Conservation (phyloP, 2,329 filamentous ascomycete genomes). For the Fusarium chuoi region DNA sequence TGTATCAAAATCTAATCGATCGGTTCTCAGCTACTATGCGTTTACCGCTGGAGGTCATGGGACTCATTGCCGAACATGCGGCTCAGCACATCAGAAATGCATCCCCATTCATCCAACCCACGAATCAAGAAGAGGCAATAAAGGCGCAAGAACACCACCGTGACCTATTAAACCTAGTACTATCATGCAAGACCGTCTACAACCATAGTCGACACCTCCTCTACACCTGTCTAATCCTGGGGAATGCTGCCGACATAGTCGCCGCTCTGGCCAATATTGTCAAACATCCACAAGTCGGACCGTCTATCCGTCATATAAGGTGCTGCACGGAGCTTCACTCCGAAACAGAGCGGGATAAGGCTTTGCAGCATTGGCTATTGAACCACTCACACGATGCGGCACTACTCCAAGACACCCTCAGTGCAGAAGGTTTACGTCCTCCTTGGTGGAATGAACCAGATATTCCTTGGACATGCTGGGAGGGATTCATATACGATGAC, state of each 20-base stretch:
- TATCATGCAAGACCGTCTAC: neutral
- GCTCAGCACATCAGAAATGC: neutral
- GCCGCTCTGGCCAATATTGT: neutral
- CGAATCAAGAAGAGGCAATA: neutral
- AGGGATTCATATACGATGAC: neutral
- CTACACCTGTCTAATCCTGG: neutral
- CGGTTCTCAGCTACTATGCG: neutral
- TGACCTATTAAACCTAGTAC: neutral
- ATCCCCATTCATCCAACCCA: conserved; percentile 8
- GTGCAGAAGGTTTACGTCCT: neutral
- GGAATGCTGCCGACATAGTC: neutral
- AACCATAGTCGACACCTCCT: conserved; percentile 2
- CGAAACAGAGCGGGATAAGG: neutral
- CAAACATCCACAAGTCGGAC: conserved; percentile 10
- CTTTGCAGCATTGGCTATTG: neutral
- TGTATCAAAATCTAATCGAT: neutral
- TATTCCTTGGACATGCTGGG: neutral
- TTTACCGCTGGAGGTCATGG: conserved; percentile 6
- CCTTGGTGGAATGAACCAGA: conserved; percentile 1
- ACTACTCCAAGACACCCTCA: neutral
- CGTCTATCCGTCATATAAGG: conserved; percentile 14
- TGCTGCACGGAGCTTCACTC: neutral
- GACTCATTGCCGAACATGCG: conserved; percentile 2
- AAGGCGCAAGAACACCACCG: neutral
- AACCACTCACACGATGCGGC: neutral